Base-by-base conservation (phyloP, 805 yeast genomes). In the Schizosaccharomyces japonicus region DNA sequence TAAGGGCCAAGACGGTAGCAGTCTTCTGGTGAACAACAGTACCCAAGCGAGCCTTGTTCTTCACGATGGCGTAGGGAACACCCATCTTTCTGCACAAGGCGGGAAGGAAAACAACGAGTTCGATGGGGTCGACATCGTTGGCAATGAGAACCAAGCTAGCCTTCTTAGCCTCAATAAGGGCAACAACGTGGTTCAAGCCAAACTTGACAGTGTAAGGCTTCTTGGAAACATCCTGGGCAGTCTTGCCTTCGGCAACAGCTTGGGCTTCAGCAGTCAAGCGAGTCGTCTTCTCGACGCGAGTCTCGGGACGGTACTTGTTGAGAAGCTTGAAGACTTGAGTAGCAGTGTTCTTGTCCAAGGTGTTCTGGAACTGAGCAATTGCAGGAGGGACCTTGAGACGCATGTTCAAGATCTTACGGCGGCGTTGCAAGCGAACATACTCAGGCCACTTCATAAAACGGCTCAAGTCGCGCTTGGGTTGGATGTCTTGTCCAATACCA, bases 311-410 rank as follows among this genome's bases (percentile, higher is more conserved):
- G 83, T 87, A 87, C 76, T 90, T 87, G 92, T 84, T 84, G 73
- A 87, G 78, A 63, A 87, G 78, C 76, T 85, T 85, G 78, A 87
- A 81, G 60, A 94, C 73, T 71, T 81, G 92, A 61, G 95, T 72
- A 63, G 98, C 96, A 58, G 96, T 80, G 84, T 87, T 87, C 80
- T 85, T 85, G 80, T 87, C 98, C 68, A 87, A 75, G 63, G 84
- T 78, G 71, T 80, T 72, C 64, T 83, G 84, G 78, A 87, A 87
- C 73, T 87, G 98, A 57, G 96, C 76, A 65, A 87, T 78, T 57
- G 96, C 80, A 64, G 98, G 98, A 59, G 98, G 98, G 66, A 87
- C 98, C 80, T 90, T 87, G 66, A 87, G 76, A 79, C 98, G 85
- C 69, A 85, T 67, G 61, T 78, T 72, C 67, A 87, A 75, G 67